These are phyloP conservation scores for Podaxis carcinomalis DNA, from an alignment of 768 basidiomycete species.

Conservation along the genomic window DNA sequence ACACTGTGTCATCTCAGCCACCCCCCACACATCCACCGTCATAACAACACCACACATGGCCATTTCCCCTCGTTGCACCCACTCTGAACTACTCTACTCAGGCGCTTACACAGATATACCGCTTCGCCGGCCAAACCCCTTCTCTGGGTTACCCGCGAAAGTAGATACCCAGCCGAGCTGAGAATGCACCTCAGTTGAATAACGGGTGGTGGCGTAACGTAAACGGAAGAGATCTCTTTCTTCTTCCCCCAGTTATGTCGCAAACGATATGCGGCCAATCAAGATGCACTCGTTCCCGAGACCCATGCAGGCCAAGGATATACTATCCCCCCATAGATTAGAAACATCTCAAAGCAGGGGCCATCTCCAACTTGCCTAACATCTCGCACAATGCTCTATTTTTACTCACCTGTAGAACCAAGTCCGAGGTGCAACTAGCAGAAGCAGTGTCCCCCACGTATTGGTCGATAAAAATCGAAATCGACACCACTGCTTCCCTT, in stretches of 20 bases:
- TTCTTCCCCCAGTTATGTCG: constrained; percentile 1
- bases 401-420: background rate
- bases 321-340: background rate
- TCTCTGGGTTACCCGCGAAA: background rate
- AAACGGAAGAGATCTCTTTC: background rate
- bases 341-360: background rate
- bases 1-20: background rate
- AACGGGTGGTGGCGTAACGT: background rate
- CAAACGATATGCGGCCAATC: background rate
- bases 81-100: background rate
- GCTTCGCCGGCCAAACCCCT: constrained; percentile 2
- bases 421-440: constrained; percentile 9
- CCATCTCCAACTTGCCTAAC: background rate
- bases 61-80: background rate
- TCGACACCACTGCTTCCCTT: background rate
- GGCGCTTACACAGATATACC: constrained; percentile 1
- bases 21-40: background rate
- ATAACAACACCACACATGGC: background rate
- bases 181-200: constrained; percentile 7
- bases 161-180: constrained; percentile 1
- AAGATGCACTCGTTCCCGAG: constrained; percentile 2
- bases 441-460: constrained; percentile 1
- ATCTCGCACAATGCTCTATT: background rate
- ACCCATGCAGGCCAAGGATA: background rate
- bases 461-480: background rate